phyloP scores from a whole-genome alignment of 2,329 filamentous ascomycete genomes.

The Dendrostoma leiphaemia region DNA sequence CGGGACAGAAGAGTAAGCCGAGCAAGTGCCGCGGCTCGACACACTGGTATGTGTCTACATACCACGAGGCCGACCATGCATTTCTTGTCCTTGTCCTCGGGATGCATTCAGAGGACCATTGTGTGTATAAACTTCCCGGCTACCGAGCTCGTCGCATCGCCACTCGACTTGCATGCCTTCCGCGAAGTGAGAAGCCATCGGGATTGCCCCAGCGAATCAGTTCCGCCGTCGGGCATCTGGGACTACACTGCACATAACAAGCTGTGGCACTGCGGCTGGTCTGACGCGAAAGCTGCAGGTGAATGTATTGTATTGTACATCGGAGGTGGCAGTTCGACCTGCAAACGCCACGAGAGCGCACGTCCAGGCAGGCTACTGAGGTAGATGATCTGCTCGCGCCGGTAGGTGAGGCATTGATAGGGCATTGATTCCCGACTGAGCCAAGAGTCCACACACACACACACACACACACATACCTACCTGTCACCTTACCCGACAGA shows the following conservation, averaged over 20 bases:
- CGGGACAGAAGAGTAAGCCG: not conserved
- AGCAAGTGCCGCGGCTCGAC: conserved; percentile 6
- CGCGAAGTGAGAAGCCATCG: not conserved
- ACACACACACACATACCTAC: not conserved
- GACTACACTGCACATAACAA: not conserved
- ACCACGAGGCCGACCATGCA: not conserved
- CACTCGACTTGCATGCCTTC: not conserved
- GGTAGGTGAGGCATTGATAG: not conserved
- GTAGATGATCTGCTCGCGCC: not conserved
- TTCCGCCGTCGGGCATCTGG: not conserved
- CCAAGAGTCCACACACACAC: not conserved
- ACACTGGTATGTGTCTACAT: not conserved
- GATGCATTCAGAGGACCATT: not conserved
- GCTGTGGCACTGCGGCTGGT: not conserved
- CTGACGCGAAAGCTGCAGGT: not conserved
- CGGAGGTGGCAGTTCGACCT: not conserved
- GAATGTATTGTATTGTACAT: not conserved
- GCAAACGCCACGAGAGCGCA: not conserved
- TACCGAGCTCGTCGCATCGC: not conserved
- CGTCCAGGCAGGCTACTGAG: not conserved
- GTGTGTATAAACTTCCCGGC: not conserved
- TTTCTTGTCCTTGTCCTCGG: not conserved
- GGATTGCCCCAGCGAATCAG: not conserved
- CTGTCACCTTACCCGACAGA: conserved; percentile 5
- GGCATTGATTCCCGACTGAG: not conserved